Base-by-base conservation (phyloP, 345 rosid genomes). In the Dipteronia sinensis region DNA sequence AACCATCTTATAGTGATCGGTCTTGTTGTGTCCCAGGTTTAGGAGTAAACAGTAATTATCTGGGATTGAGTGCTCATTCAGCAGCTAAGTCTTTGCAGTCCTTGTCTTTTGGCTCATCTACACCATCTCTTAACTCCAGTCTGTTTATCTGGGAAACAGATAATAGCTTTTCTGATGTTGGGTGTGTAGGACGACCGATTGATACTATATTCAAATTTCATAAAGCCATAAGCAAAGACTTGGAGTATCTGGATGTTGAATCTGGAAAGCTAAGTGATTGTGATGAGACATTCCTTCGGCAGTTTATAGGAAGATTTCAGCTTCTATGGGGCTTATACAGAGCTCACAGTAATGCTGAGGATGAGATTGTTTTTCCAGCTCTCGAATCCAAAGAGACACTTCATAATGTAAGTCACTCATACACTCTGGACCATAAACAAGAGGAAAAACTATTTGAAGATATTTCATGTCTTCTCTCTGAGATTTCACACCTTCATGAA, bases 341-440 rank as follows among this genome's bases (percentile, higher is more conserved):
- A 85, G 97, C 98, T 80, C 97, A 93, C 81, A 94, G 97, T 81
- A 93, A 93, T 85, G 97, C 97, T 16, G 97, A 94, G 88, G 98
- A 94, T 89, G 98, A 94, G 73, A 90, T 94, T 77, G 91, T 94
- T 75, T 94, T 94, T 72, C 98, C 97, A 15, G 95, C 97, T n/a
- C 81, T 94, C 77, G 97, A 93, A 83, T 90, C 98, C 65, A 94
- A 93, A 81, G 98, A 93, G 88, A 77, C 98, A 69, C 98, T 94
- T 83, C 97, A 91, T 76, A 94, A 93, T 81, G 98, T 94, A 69
- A 93, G 97, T 78, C 98, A 93, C 85, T 94, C 97, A 44, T 94
- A 94, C 86, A 91, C 91, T 10, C 88, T 93, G 42, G 97, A 91
- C 86, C 97, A 94, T 79, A 86, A 93, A 87, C 97, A 93, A 75